A percentile compares a stretch with the other conserved stretches of the same genome.
These are phyloP conservation scores for Paracoccidioides lutzii DNA, from an alignment of 2,329 filamentous ascomycete genomes.

Conservation along the genomic window DNA sequence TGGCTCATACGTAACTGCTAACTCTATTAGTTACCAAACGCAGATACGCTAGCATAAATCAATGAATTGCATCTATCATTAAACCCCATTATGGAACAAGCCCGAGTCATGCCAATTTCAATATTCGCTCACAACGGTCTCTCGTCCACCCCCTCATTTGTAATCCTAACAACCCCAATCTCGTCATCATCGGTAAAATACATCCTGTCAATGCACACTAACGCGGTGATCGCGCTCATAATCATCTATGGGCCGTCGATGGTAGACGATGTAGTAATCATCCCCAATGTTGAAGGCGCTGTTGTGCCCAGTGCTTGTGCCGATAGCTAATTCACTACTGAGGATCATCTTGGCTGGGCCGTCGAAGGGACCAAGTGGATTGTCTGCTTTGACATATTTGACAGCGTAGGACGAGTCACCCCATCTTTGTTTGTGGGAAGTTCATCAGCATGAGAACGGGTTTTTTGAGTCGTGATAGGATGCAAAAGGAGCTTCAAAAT, in stretches of 20 bases:
- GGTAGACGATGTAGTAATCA: conserved; percentile 37
- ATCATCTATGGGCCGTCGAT: conserved; percentile 35
- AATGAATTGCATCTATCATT: not conserved
- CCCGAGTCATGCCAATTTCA: not conserved
- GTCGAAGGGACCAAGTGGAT: conserved; percentile 32
- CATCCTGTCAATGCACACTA: conserved; percentile 38
- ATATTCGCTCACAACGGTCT: conserved; percentile 4
- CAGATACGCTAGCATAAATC: not conserved
- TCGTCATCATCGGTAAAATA: conserved; percentile 34
- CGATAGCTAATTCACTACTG: conserved; percentile 15
- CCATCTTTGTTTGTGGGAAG: conserved; percentile 22
- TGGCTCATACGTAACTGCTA: not conserved
- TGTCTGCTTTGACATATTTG: conserved; percentile 31
- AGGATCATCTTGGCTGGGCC: conserved; percentile 28
- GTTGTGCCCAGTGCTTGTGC: conserved; percentile 30
- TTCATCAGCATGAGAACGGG: too few relatives aligned
- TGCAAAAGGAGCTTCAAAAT: too few relatives aligned
- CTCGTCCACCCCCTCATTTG: conserved; percentile 17
- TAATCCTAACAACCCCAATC: conserved; percentile 33
- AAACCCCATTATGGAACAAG: too few relatives aligned
- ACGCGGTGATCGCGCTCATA: conserved; percentile 36
- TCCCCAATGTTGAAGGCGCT: conserved; percentile 29
- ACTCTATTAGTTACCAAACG: not conserved
- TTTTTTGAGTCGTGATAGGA: too few relatives aligned
- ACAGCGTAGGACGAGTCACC: conserved; percentile 35